Percentiles rank a stretch among this genome's conserved stretches.
phyloP scores from a whole-genome alignment of 1,284 basidiomycete species.

The Ustilago sp. region DNA sequence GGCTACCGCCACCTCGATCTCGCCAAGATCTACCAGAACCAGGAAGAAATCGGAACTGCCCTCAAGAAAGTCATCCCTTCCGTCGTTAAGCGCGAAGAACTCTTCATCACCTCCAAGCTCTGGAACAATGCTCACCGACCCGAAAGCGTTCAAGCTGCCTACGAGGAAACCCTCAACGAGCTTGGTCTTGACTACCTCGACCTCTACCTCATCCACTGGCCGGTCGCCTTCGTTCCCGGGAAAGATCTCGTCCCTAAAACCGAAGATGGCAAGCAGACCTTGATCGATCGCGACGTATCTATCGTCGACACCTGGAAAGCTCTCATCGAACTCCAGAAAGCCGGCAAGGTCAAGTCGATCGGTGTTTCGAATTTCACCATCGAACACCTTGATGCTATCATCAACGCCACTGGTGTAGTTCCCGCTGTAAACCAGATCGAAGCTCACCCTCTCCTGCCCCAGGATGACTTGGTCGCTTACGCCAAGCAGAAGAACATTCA shows the following conservation, averaged over 20 bases:
- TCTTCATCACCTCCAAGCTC: conserved; percentile 72
- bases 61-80: conserved; percentile 70
- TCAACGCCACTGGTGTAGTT: conserved; percentile 79
- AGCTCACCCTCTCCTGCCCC: conserved; percentile 76
- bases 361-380: conserved; percentile 84
- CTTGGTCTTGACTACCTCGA: conserved; percentile 70
- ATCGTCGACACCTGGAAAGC: conserved; percentile 85
- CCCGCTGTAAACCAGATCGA: conserved; percentile 87
- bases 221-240: conserved; percentile 72
- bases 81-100: conserved; percentile 71
- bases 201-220: conserved; percentile 84
- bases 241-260: conserved; percentile 73
- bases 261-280: conserved; percentile 71
- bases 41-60: conserved; percentile 71
- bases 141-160: conserved; percentile 67
- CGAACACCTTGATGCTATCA: conserved; percentile 77
- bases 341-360: conserved; percentile 69
- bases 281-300: conserved; percentile 76
- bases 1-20: conserved; percentile 68
- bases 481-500: conserved; percentile 62
- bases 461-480: conserved; percentile 64
- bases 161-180: conserved; percentile 70
- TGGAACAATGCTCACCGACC: conserved; percentile 78
- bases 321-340: conserved; percentile 75
- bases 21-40: conserved; percentile 65